Evolutionary conservation across 768 basidiomycete genomes (phyloP), one percentile per base, ranked within the genome.

Genomic region (Trametes cinnabarina): DNA sequence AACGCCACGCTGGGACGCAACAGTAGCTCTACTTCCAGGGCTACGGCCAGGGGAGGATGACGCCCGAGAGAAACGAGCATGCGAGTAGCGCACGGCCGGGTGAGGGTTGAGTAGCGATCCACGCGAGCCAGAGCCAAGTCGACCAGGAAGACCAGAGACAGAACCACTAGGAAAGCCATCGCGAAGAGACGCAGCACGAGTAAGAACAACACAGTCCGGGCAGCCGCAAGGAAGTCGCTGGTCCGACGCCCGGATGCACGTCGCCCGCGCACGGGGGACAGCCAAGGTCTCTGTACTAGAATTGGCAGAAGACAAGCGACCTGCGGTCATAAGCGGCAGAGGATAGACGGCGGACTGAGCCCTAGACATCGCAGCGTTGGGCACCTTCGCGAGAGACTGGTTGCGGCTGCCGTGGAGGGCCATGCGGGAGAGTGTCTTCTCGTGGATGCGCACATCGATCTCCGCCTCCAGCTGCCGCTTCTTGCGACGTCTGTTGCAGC

Each of bases 391-490:
- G 28, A 46, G 14, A 12, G 59, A 55, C 34, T 51, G 43, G 2
- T 37, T 46, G 39, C 59, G 59, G 48, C 30, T 49, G 22, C 46
- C 51, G 30, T 12, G 6, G 12, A 37, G 35, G 34, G 47, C 32
- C 47, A 57, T 41, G 37, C 53, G 35, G 26, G 53, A 28, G 8
- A 54, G 25, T 20, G 42, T 23, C 48, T 51, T 44, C 20, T 60
- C 59, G 34, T 44, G 40, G 35, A 55, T 37, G 40, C 47, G 59
- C 4, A 44, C 47, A 43, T 60, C 54, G 49, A 60, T 60, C 26
- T 51, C 26, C 19, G 43, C 48, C 3, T 60, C 59, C 34, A 60
- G 48, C 17, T 20, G 28, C 26, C 49, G 48, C 43, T 55, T 43
- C 44, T 44, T 30, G 48, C 59, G 53, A 7, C 53, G 54, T n/a